Conservation (phyloP, 2,329 filamentous ascomycete species). For the Tolypocladium cylindrosporum region DNA sequence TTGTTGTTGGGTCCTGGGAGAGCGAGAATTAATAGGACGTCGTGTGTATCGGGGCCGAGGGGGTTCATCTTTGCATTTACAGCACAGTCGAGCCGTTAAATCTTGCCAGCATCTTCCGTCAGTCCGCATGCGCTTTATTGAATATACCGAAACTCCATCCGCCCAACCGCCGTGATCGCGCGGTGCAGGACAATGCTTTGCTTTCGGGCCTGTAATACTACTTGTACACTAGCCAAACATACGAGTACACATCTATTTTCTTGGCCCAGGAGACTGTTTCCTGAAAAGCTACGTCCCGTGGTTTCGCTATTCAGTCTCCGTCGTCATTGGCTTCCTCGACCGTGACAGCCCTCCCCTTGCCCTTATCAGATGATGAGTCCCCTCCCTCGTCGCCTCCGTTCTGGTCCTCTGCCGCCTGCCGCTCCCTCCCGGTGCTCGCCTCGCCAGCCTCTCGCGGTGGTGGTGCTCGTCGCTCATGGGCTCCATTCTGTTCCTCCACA, state of each 20-base stretch:
- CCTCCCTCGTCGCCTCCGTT: not conserved
- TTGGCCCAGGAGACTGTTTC: not conserved
- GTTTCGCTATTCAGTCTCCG: slow-evolving; percentile 7
- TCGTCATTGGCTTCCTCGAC: slow-evolving; percentile 35
- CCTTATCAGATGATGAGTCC: slow-evolving; percentile 17
- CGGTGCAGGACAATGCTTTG: not conserved
- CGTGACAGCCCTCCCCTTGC: slow-evolving; percentile 34
- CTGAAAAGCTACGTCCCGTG: not conserved
- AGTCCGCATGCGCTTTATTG: not conserved
- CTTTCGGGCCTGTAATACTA: not conserved
- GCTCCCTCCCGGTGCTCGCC: not conserved
- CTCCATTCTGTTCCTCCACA: slow-evolving; percentile 2
- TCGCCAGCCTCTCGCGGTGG: slow-evolving; percentile 1
- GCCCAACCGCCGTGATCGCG: not conserved
- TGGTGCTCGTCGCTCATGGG: slow-evolving; percentile 5
- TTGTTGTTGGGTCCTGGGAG: not conserved
- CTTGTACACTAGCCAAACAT: not conserved
- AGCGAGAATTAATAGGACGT: not conserved
- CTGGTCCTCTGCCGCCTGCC: not conserved
- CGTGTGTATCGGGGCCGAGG: not conserved
- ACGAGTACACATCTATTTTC: too few species aligned
- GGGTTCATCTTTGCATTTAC: not conserved
- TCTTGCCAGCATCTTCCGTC: not conserved
- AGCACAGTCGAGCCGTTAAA: not conserved
- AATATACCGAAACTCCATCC: not conserved